Conservation (phyloP, 495 filamentous ascomycete genomes). For the Sporormia fimetaria region DNA sequence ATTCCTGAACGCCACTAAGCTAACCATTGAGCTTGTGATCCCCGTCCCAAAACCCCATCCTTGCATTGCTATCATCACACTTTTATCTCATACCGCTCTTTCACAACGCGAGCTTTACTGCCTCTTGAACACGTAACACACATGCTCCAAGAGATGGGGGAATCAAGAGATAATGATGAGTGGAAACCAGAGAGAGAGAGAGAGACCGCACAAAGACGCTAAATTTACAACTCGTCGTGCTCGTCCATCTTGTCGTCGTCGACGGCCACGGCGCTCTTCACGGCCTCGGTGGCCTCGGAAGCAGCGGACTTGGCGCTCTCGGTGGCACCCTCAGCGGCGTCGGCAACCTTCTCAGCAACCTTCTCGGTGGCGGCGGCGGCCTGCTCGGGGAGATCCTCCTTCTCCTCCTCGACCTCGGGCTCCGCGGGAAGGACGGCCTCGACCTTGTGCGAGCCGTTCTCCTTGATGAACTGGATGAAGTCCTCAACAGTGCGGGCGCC, state of each 20-base stretch:
- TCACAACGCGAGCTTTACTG: neutral
- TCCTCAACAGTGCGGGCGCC: constrained; percentile 89
- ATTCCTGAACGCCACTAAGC: no score
- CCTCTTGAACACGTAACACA: neutral
- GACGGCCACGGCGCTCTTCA: constrained; percentile 4
- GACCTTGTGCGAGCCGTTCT: constrained; percentile 82
- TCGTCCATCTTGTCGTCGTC: constrained; percentile 1
- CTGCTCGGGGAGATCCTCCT: constrained; percentile 35
- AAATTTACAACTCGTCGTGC: constrained; percentile 59
- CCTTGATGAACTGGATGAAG: constrained; percentile 82
- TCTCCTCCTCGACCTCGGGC: constrained; percentile 36
- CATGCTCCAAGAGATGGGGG: neutral
- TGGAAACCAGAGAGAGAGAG: constrained; percentile 5
- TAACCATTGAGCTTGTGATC: no score
- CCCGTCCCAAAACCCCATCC: no score
- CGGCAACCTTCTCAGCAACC: constrained; percentile 31
- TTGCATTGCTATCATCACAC: no score
- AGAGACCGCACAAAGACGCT: no score
- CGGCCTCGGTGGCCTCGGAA: constrained; percentile 19
- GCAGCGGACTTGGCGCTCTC: constrained; percentile 28
- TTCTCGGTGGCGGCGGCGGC: constrained; percentile 40
- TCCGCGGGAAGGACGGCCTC: constrained; percentile 48
- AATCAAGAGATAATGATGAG: neutral
- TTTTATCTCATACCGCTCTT: constrained; percentile 6
- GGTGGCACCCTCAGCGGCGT: constrained; percentile 34